phyloP scores from a whole-genome alignment of 1,284 basidiomycete genomes.

The Agroathelia rolfsii region DNA sequence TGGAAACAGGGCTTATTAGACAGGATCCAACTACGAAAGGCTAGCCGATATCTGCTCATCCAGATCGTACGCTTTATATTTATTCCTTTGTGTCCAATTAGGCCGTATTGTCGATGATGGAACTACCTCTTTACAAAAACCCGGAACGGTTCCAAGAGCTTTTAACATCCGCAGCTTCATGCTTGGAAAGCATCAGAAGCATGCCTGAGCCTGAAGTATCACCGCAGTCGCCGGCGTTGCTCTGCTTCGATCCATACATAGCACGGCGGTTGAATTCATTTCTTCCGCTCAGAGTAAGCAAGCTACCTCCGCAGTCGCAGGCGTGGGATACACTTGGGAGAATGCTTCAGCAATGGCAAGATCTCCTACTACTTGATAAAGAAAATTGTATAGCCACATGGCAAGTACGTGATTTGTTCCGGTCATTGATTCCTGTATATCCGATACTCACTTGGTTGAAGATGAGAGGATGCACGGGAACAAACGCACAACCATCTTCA shows the following conservation, averaged over 20 bases:
- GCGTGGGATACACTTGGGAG: conserved; percentile 43
- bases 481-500: too few species aligned
- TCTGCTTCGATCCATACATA: conserved; percentile 63
- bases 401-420: conserved; percentile 37
- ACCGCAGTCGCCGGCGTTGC: conserved; percentile 37
- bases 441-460: too few species aligned
- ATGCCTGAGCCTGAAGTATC: conserved; percentile 27
- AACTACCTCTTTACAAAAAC: conserved; percentile 27
- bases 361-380: conserved; percentile 36
- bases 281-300: conserved; percentile 61
- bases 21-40: conserved; percentile 51
- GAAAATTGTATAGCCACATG: conserved; percentile 42
- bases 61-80: not conserved
- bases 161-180: conserved; percentile 30
- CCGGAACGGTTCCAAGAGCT: conserved; percentile 26
- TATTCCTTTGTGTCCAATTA: conserved; percentile 18
- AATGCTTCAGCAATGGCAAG: conserved; percentile 49
- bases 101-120: conserved; percentile 44
- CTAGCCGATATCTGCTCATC: conserved; percentile 17
- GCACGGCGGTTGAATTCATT: conserved; percentile 61
- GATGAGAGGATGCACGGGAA: too few species aligned
- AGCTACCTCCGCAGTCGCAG: conserved; percentile 36
- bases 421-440: conserved; percentile 35
- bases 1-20: conserved; percentile 43
- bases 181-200: conserved; percentile 31